phyloP scores from a whole-genome alignment of 108 stramenopile genomes.

The Seminavis robusta region DNA sequence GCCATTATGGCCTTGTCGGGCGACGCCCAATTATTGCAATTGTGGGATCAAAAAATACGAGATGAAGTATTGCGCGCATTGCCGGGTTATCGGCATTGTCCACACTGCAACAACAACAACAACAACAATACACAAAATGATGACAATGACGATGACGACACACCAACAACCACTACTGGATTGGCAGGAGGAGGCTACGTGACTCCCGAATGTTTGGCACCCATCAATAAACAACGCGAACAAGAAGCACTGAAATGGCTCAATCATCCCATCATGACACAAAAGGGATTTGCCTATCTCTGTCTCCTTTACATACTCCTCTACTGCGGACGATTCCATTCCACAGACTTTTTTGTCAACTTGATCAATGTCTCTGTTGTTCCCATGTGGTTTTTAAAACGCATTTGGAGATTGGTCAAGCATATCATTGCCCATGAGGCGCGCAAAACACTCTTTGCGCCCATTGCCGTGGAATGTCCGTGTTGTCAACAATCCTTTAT shows the following conservation, averaged over 20 bases:
- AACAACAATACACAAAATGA: no score
- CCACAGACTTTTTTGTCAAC: slow-evolving; percentile 17
- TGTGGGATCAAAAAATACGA: slow-evolving; percentile 54
- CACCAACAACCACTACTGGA: no score
- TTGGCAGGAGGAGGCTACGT: slow-evolving; percentile 74
- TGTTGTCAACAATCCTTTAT: slow-evolving; percentile 52
- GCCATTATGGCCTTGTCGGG: slow-evolving; percentile 45
- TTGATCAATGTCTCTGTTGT: no score
- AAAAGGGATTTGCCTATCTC: slow-evolving; percentile 1
- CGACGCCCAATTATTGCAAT: slow-evolving; percentile 11
- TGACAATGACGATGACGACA: no score
- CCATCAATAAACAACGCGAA: slow-evolving; percentile 47
- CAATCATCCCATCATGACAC: no score
- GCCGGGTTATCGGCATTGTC: slow-evolving; percentile 56
- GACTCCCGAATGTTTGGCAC: slow-evolving; percentile 54
- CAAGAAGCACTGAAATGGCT: slow-evolving; percentile 22
- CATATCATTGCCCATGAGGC: slow-evolving; percentile 19
- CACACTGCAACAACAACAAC: slow-evolving; percentile 2
- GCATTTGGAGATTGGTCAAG: background rate
- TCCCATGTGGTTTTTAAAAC: background rate
- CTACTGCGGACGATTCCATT: slow-evolving; percentile 15
- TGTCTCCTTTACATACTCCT: slow-evolving; percentile 12
- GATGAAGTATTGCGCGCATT: slow-evolving; percentile 50
- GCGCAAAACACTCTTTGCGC: slow-evolving; percentile 24
- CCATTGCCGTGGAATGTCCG: slow-evolving; percentile 59